Base-by-base conservation (phyloP, 768 basidiomycete genomes). In the Pulveroboletus sp. region DNA sequence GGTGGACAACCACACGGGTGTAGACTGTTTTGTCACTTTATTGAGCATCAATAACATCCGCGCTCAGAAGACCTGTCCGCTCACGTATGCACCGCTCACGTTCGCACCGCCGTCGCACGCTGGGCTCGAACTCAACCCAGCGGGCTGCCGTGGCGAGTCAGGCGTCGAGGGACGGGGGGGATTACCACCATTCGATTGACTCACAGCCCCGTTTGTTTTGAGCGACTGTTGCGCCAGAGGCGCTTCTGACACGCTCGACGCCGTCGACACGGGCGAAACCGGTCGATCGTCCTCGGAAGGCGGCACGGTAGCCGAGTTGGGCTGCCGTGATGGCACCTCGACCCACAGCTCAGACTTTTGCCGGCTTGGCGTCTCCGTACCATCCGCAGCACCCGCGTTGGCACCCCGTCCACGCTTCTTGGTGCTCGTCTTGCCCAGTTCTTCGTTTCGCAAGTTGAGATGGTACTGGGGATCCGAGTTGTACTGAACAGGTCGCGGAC, bases 401-500 rank as follows among this genome's bases (percentile, higher is more conserved):
- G 63, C 51, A 16, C 45, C 59, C 4, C 68, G 65, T 19, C 66
- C 66, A 10, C 57, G 80, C 78, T 70, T 82, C 80, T 73, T 83
- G 44, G 78, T 68, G 22, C 68, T 69, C 24, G 74, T 69, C 63
- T 79, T 83, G 14, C 72, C 73, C 46, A 73, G 60, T 35, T 88
- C 87, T 40, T 89, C 86, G 29, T 70, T 72, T 57, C 73, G 78
- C 43, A 79, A 54, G 12, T 76, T 78, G 29, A 71, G 64, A 61
- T 94, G 93, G 64, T 76, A 83, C 17, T 84, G 85, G 2, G 78
- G 79, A 62, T 89, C 84, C 0, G 85, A 71, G 54, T 83, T 91
- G 61, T 93, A 94, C 62, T 84, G 78, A 37, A 89, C 84, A 8
- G 88, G 87, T 5, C 89, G 77, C 6, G 89, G 88, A 47, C 87